phyloP scores from a whole-genome alignment of 2,329 filamentous ascomycete genomes.

The Talaromyces funiculosus region DNA sequence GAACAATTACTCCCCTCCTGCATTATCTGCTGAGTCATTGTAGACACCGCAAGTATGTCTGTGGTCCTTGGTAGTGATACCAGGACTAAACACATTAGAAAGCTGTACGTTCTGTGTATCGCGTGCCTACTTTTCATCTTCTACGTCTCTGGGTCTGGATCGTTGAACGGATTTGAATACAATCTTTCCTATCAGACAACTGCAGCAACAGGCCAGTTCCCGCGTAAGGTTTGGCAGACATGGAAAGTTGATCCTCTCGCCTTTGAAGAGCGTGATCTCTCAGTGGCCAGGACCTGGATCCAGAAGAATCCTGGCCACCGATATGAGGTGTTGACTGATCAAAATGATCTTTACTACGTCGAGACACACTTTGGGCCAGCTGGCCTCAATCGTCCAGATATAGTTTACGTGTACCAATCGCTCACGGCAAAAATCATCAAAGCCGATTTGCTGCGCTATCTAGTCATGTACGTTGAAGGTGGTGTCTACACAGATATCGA shows the following conservation, averaged over 20 bases:
- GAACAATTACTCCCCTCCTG: too few species aligned
- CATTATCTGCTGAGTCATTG: too few species aligned
- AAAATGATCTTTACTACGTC: constrained; percentile 62
- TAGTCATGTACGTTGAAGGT: constrained; percentile 63
- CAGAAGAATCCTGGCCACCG: constrained; percentile 60
- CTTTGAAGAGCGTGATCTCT: constrained; percentile 60
- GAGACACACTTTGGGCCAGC: constrained; percentile 61
- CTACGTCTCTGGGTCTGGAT: constrained; percentile 44
- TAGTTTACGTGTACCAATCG: constrained; percentile 55
- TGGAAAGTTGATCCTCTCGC: constrained; percentile 66
- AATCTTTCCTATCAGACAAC: constrained; percentile 14
- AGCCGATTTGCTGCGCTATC: constrained; percentile 60
- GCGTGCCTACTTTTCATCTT: constrained; percentile 42
- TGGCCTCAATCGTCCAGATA: constrained; percentile 57
- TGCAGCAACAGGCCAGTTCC: constrained; percentile 43
- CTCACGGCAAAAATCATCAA: constrained; percentile 59
- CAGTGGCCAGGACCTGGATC: constrained; percentile 59
- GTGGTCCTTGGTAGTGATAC: not conserved
- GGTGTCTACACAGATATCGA: constrained; percentile 58
- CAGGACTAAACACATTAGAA: constrained; percentile 40
- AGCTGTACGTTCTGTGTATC: constrained; percentile 45
- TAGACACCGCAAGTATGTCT: too few species aligned
- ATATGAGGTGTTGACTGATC: constrained; percentile 65
- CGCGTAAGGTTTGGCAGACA: constrained; percentile 68
- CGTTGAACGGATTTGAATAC: constrained; percentile 23